phyloP scores from a whole-genome alignment of 2,329 filamentous ascomycete genomes.

The Calycina marina region DNA sequence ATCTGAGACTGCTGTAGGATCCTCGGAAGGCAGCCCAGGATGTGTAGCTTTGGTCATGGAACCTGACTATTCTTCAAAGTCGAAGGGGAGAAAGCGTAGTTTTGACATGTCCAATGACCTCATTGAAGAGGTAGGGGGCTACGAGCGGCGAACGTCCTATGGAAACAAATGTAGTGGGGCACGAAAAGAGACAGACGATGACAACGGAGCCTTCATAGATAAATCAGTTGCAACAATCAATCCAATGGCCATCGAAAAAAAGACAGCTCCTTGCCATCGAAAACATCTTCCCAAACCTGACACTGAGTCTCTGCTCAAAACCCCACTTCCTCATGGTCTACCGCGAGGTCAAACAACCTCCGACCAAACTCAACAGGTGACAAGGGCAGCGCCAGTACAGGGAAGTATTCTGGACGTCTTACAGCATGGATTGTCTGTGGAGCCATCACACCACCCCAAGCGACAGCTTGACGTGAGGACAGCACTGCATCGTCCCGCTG shows the following conservation, averaged over 20 bases:
- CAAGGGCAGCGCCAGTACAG: neutral
- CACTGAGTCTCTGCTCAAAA: neutral
- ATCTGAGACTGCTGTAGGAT: no score
- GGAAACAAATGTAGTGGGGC: neutral
- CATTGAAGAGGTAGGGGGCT: constrained; percentile 27
- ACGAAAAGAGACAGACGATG: neutral
- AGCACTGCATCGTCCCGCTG: neutral
- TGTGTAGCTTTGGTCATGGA: no score
- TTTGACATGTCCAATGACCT: constrained; percentile 32
- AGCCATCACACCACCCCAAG: neutral
- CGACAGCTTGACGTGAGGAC: no score
- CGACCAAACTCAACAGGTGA: neutral
- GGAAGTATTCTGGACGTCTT: neutral
- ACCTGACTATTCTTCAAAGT: no score
- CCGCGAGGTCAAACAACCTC: neutral
- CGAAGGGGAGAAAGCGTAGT: constrained; percentile 19
- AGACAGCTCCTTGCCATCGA: constrained; percentile 15
- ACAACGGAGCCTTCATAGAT: neutral
- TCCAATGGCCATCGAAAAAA: constrained; percentile 28
- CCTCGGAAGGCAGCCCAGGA: no score
- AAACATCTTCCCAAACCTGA: neutral
- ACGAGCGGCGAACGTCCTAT: neutral
- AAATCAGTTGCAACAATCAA: constrained; percentile 17
- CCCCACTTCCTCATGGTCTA: neutral
- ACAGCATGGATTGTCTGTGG: neutral